Base-by-base conservation (phyloP, 495 filamentous ascomycete genomes). In the Hapsidospora chrysogenum region DNA sequence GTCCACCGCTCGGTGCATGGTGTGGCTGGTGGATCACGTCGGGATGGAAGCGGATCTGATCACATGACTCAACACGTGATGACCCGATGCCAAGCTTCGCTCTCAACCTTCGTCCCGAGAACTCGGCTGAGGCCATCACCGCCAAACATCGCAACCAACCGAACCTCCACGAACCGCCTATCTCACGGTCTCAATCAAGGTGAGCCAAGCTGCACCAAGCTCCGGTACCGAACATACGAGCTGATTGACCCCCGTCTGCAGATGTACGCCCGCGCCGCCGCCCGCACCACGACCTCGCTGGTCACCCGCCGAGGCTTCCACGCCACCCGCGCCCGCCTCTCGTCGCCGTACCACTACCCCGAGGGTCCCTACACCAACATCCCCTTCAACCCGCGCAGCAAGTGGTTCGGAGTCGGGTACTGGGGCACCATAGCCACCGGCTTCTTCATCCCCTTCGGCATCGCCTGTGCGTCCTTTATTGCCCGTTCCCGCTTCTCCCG, bases 341-440 rank as follows among this genome's bases (percentile, higher is more conserved):
- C 71, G 39, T 89, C 83, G 51, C 85, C 85, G 18, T 92, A 92
- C 72, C 89, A 97, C 70, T 97, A 97, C 66, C 80, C 86, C 41
- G 92, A 96, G 68, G 92, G 89, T 36, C 89, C 92, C 48, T 75
- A 76, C 52, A 76, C 70, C 66, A 95, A 93, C 69, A 63, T 97
- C 40, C 89, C 89, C 41, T 97, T 97, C 76, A 92, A 97, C 69
- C 76, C 92, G 44, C 63, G 78, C 62, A 92, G 78, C 49, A 77
- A 74, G 58, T 78, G 63, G 57, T 97, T 97, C 59, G 70, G 61
- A 40, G 30, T 80, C 44, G 68, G 77, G 63, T 97, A 79, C 73
- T 89, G 84, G 80, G 53, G 48, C 17, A 92, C 80, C 67, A 74
- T 72, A 68, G 70, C 63, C 55, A 61, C 68, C 48, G 85, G 82